These are phyloP conservation scores for Lachancea kluyveri DNA, from an alignment of 805 yeast species.

Conservation along the genomic window DNA sequence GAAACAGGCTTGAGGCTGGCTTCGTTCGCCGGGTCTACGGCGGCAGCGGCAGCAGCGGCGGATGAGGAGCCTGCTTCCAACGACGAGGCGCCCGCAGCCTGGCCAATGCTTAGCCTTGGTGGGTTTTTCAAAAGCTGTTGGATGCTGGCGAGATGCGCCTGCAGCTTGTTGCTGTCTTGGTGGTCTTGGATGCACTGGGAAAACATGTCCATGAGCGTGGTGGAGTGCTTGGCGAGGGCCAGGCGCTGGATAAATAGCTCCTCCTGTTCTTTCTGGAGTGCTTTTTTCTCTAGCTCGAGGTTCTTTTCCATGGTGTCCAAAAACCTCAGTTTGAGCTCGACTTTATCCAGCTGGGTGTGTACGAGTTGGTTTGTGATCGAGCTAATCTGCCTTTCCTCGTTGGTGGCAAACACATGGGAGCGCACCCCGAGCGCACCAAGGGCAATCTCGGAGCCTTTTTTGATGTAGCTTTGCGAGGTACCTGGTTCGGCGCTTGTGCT, in stretches of 20 bases:
- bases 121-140: constrained; percentile 26
- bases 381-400: constrained; percentile 74
- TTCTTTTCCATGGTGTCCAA: constrained; percentile 58
- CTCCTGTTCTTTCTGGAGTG: constrained; percentile 55
- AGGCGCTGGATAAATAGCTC: constrained; percentile 61
- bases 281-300: constrained; percentile 56
- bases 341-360: constrained; percentile 55
- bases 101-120: constrained; percentile 26
- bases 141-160: constrained; percentile 19
- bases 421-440: constrained; percentile 74
- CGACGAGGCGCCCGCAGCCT: constrained; percentile 8
- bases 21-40: constrained; percentile 21
- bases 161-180: constrained; percentile 16
- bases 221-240: constrained; percentile 56
- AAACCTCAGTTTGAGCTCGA: constrained; percentile 56
- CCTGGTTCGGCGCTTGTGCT: no score
- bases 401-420: constrained; percentile 70
- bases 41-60: constrained; percentile 9
- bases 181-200: constrained; percentile 17
- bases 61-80: constrained; percentile 9
- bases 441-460: constrained; percentile 63
- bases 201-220: constrained; percentile 39
- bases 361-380: constrained; percentile 50
- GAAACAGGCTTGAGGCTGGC: constrained; percentile 48
- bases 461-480: constrained; percentile 25